Base-by-base conservation (phyloP, 345 rosid genomes). In the Eucalyptus globulus region DNA sequence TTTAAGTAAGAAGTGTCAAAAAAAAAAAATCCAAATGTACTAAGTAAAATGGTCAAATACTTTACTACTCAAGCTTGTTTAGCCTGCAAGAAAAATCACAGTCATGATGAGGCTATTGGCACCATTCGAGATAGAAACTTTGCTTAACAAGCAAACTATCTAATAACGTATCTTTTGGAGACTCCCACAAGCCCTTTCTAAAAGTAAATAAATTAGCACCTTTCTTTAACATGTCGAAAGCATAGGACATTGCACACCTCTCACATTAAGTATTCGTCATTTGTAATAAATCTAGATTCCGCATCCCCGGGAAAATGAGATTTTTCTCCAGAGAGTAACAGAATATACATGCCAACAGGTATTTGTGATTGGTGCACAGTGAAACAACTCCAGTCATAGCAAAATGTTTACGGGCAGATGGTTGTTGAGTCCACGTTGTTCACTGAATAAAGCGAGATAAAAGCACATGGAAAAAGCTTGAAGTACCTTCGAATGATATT, bases 401-500 rank as follows among this genome's bases (percentile, higher is more conserved):
- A 31, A 50, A 67, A 31, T 31, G 80, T 31, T 31, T 31, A 69
- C 43, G 34, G 40, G 40, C 6, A 67, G 80, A 31, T 31, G 80
- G 37, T 31, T n/a, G 17, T 67, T 15, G 40, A 31, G 80, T n/a
- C 80, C 43, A 69, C 9, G 80, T 31, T 29, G 50, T 50, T 86
- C 43, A 19, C 87, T 7, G 44, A n/a, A 40, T 26, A 47, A 51
- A 49, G 60, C 13, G 80, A 16, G 44, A 44, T 50, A 88, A 47
- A 50, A 86, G 49, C 60, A 86, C 29, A n/a, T 49, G 19, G 40
- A 80, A 72, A 50, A 37, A 88, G 49, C 21, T 86, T 49, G 53
- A 76, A 85, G 81, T 94, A 98, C 99, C 98, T 95, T 92, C 87
- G 95, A 98, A 92, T 96, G 99, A 90, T 98, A 97, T 92, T 97